phyloP scores from a whole-genome alignment of 306 rosid species.

The Aeschynomene evenia region DNA sequence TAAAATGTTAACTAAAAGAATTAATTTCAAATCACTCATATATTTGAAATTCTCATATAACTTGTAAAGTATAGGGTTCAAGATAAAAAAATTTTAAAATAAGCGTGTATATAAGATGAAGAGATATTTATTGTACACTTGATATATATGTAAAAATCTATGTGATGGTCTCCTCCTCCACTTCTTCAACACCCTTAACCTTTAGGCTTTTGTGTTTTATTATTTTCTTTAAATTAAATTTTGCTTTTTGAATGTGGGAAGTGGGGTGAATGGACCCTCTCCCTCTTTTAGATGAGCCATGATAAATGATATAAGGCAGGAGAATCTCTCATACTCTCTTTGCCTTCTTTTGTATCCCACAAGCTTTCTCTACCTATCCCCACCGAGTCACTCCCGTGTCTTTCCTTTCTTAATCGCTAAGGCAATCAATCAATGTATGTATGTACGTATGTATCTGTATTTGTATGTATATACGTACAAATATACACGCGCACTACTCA shows the following conservation, averaged over 20 bases:
- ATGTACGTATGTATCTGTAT: too few relatives aligned
- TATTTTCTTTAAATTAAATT: too few relatives aligned
- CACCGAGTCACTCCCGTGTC: conserved; percentile 47
- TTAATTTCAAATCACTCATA: too few relatives aligned
- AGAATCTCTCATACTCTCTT: conserved; percentile 44
- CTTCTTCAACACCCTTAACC: conserved; percentile 37
- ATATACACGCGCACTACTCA: too few relatives aligned
- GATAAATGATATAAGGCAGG: conserved; percentile 26
- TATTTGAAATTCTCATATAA: too few relatives aligned
- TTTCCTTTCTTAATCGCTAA: conserved; percentile 42
- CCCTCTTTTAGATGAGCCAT: conserved; percentile 40
- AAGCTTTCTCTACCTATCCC: conserved; percentile 51
- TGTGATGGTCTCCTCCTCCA: too few relatives aligned
- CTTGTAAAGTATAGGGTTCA: too few relatives aligned
- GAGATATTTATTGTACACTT: too few relatives aligned
- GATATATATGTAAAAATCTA: too few relatives aligned
- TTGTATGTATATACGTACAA: neutral
- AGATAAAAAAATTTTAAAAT: too few relatives aligned
- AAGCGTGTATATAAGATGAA: too few relatives aligned
- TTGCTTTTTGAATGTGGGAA: conserved; percentile 37
- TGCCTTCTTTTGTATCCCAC: conserved; percentile 53
- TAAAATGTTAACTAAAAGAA: too few relatives aligned
- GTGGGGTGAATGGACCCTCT: conserved; percentile 50
- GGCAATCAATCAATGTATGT: neutral
- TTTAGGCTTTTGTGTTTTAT: neutral